Base-by-base conservation (phyloP, 805 yeast species). In the Saccharomycopsis sp. region DNA sequence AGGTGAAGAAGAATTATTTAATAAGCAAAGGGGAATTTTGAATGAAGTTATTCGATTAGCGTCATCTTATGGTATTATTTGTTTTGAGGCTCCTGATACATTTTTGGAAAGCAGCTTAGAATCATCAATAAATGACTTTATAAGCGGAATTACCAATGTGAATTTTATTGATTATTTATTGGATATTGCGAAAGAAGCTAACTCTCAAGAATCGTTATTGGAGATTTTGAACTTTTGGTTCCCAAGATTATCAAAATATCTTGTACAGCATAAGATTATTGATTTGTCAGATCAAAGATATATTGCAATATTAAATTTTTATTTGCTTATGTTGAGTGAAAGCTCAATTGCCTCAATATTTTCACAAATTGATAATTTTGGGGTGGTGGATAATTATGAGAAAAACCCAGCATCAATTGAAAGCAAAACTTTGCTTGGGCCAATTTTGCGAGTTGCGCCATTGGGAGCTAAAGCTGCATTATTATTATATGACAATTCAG, bases 371-470 rank as follows among this genome's bases (percentile, higher is more conserved):
- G 74, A 77, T 39, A 70, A 71, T 1, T 81, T 82, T 57, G 62
- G 63, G 55, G 68, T 75, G 6, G 65, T 70, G 1, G 68, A 69
- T 5, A 62, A 67, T 40, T 17, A n/a, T 5, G n/a, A 21, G 19
- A 14, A 60, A 11, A 63, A 72, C 8, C 76, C 82, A 1, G 61
- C 71, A 14, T 70, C 72, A 38, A 73, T 74, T 55, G 94, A 85
- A 56, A 64, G 65, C 13, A 66, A 68, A 20, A 76, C 95, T 0
- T 61, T 85, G 14, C 63, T 90, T 44, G 97, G 97, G 2, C 83
- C 95, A 5, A 67, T 87, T 24, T 71, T 86, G 44, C 68, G 80
- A 46, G 62, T 87, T 19, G 85, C 95, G 0, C 95, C 96, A 0
- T 63, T 88, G 38, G 69, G 72, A 2, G 61, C 69, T n/a, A 66